These are phyloP conservation scores for Sequoia sempervirens DNA, from an alignment of 75 land plant species.

Conservation along the genomic window DNA sequence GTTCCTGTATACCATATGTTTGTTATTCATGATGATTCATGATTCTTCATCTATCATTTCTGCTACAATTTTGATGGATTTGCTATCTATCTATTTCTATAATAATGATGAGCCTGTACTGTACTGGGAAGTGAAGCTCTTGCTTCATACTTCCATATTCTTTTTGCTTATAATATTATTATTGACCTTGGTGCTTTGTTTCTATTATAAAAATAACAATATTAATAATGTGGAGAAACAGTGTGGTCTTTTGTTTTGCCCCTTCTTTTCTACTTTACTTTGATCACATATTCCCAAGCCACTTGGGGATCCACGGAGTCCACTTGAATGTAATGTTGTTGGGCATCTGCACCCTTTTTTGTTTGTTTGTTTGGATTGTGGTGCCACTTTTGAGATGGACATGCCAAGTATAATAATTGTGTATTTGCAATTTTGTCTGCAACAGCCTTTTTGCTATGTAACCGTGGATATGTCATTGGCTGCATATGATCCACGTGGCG, in stretches of 20 bases:
- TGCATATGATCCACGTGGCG: slow-evolving; percentile 25
- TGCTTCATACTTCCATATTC: not conserved
- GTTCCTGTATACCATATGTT: slow-evolving; percentile 3
- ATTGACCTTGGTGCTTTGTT: slow-evolving; percentile 1
- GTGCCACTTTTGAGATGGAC: not conserved
- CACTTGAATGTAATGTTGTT: not conserved
- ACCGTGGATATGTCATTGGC: slow-evolving; percentile 21
- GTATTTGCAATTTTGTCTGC: not conserved
- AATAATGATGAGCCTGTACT: slow-evolving; percentile 4
- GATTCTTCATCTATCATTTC: slow-evolving; percentile 1
- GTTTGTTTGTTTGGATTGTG: not conserved
- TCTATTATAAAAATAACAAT: slow-evolving; percentile 1
- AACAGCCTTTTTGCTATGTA: slow-evolving; percentile 12
- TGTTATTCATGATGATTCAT: slow-evolving; percentile 4
- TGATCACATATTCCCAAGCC: not conserved
- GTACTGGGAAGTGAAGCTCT: not conserved
- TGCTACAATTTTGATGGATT: slow-evolving; percentile 3
- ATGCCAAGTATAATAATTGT: not conserved
- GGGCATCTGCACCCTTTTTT: slow-evolving; percentile 2
- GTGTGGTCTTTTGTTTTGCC: not conserved
- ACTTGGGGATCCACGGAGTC: not conserved
- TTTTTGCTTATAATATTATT: not conserved
- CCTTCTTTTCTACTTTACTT: not conserved
- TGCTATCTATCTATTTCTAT: slow-evolving; percentile 2
- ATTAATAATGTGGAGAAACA: slow-evolving; percentile 7